phyloP scores from a whole-genome alignment of 1,139 yeast species.

The Hanseniaspora uvarum region DNA sequence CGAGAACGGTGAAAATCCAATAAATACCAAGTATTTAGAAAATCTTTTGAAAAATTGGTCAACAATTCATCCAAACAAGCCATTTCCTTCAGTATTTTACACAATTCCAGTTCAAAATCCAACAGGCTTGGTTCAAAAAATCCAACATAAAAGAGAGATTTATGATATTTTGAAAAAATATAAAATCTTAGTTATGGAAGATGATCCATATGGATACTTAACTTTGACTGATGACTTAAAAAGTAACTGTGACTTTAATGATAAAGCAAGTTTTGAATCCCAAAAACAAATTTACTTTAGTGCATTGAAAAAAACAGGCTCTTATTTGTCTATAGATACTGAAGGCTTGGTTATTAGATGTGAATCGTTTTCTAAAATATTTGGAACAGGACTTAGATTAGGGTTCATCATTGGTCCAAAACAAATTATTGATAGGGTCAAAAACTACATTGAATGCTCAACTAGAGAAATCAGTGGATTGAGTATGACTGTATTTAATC shows the following conservation, averaged over 20 bases:
- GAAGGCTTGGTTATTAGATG: slow-evolving; percentile 74
- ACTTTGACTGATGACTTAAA: slow-evolving; percentile 22
- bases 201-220: slow-evolving; percentile 78
- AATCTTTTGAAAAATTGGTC: slow-evolving; percentile 54
- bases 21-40: slow-evolving; percentile 45
- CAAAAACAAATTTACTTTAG: slow-evolving; percentile 39
- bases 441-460: slow-evolving; percentile 37
- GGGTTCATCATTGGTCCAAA: slow-evolving; percentile 74
- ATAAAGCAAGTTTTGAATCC: slow-evolving; percentile 36
- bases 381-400: slow-evolving; percentile 78
- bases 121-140: slow-evolving; percentile 64
- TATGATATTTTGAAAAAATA: slow-evolving; percentile 59
- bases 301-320: slow-evolving; percentile 44
- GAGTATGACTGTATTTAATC: slow-evolving; percentile 32
- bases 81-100: slow-evolving; percentile 48
- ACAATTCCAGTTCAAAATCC: slow-evolving; percentile 81
- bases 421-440: slow-evolving; percentile 37
- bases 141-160: slow-evolving; percentile 53
- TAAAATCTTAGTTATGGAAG: slow-evolving; percentile 71
- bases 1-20: slow-evolving; percentile 28
- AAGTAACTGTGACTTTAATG: neutral
- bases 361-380: slow-evolving; percentile 76
- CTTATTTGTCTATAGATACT: slow-evolving; percentile 59
- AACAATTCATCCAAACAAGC: slow-evolving; percentile 33
- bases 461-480: slow-evolving; percentile 48